A percentile compares a stretch with the other conserved stretches of the same genome.
phyloP scores from a whole-genome alignment of 208 protist species.

The Leishmania gerbilli region DNA sequence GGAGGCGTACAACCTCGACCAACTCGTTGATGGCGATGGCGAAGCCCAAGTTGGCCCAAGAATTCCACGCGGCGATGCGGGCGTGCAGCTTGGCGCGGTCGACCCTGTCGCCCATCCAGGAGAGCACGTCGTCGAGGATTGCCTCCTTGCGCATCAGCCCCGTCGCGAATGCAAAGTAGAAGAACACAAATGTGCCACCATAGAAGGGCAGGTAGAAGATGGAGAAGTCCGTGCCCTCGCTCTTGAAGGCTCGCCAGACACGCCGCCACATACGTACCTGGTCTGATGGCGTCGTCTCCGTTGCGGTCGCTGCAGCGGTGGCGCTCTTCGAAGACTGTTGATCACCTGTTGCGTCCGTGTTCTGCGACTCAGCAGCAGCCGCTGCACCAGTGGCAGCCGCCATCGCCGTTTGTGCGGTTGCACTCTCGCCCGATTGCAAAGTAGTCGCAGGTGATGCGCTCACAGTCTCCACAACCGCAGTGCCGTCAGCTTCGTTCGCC shows the following conservation, averaged over 20 bases:
- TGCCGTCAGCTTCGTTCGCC: background rate
- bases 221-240: slow-evolving; percentile 34
- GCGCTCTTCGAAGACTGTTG: background rate
- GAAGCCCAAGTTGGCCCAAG: slow-evolving; percentile 58
- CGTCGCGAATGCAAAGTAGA: slow-evolving; percentile 53
- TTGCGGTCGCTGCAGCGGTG: background rate
- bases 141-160: slow-evolving; percentile 46
- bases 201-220: slow-evolving; percentile 34
- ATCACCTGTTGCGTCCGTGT: background rate
- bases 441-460: background rate
- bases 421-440: background rate
- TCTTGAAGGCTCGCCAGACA: slow-evolving; percentile 26
- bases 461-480: background rate
- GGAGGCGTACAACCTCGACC: slow-evolving; percentile 52
- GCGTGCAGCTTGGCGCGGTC: slow-evolving; percentile 45
- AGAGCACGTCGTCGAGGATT: slow-evolving; percentile 50
- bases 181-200: slow-evolving; percentile 25
- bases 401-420: background rate
- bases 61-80: slow-evolving; percentile 54
- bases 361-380: background rate
- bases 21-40: slow-evolving; percentile 65
- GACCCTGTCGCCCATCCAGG: slow-evolving; percentile 41
- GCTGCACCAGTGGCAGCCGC: background rate
- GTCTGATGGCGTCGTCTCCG: background rate
- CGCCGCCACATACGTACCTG: slow-evolving; percentile 7